Evolutionary conservation across 2,329 filamentous ascomycete genomes (phyloP).

Genomic region (Trichophyton equinum): DNA sequence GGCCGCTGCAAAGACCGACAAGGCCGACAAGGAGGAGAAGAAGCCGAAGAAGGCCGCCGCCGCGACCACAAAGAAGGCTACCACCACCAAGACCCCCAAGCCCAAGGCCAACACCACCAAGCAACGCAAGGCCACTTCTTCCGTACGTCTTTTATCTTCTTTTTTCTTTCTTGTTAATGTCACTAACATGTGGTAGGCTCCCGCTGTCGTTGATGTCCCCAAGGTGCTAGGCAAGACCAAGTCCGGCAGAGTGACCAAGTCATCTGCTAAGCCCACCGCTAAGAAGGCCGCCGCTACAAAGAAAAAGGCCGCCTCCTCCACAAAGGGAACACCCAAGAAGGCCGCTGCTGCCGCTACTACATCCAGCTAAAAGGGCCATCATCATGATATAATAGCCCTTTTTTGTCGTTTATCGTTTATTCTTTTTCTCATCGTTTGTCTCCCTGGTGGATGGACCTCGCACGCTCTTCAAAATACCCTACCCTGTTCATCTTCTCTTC

Average conservation of each 20-base stretch:
- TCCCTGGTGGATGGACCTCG: background rate
- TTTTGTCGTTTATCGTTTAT: background rate
- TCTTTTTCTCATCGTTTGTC: constrained; percentile 11
- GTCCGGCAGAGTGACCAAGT: constrained; percentile 72
- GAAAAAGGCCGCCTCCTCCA: constrained; percentile 26
- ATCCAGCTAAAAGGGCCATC: background rate
- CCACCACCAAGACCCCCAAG: constrained; percentile 45
- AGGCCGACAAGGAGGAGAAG: constrained; percentile 23
- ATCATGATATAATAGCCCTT: background rate
- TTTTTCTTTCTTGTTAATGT: background rate
- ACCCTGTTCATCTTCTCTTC: background rate
- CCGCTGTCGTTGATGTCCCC: constrained; percentile 56
- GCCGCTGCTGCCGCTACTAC: background rate
- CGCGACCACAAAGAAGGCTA: constrained; percentile 32
- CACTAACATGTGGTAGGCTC: constrained; percentile 35
- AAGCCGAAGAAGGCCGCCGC: constrained; percentile 36
- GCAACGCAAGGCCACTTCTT: constrained; percentile 40
- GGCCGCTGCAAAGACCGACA: constrained; percentile 21
- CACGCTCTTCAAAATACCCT: background rate
- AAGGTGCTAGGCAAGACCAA: constrained; percentile 69
- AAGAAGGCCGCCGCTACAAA: constrained; percentile 31
- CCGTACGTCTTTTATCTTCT: constrained; percentile 21
- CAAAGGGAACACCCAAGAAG: constrained; percentile 1
- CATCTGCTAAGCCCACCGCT: constrained; percentile 36
- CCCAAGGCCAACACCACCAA: constrained; percentile 42